Conservation (phyloP, 345 rosid species). For the Microcos paniculata region DNA sequence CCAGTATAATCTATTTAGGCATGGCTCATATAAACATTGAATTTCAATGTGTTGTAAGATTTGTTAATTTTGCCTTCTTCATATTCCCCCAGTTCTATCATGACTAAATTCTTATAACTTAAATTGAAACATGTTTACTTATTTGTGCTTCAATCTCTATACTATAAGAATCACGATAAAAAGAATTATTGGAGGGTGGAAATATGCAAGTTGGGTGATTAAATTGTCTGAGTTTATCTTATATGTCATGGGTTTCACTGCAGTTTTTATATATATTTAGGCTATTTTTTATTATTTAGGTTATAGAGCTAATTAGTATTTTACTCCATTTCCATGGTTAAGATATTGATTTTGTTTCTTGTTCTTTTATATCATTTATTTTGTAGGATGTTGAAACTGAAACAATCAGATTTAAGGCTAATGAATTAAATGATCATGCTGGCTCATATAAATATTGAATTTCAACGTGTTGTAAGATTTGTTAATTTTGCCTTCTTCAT, state of each 20-base stretch:
- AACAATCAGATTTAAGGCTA: slow-evolving; percentile 48
- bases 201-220: not conserved
- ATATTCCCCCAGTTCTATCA: too few relatives aligned
- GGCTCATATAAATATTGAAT: not conserved
- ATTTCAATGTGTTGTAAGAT: not conserved
- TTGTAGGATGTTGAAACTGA: slow-evolving; percentile 73
- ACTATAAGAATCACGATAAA: not conserved
- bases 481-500: not conserved
- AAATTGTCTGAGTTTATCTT: not conserved
- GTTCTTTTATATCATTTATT: slow-evolving; percentile 4
- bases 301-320: not conserved
- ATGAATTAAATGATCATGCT: slow-evolving; percentile 36
- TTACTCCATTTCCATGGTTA: not conserved
- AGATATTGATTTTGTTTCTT: not conserved
- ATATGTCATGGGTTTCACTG: not conserved
- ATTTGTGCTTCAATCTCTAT: not conserved
- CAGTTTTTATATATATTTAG: not conserved
- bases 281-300: not conserved
- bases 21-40: not conserved
- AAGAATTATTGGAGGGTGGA: not conserved
- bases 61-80: not conserved
- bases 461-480: not conserved
- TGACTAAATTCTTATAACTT: not conserved
- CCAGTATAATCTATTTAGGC: not conserved
- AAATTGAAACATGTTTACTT: too few relatives aligned